These are phyloP conservation scores for Nidula niveotomentosa DNA, from an alignment of 1,284 basidiomycete genomes.

Conservation along the genomic window DNA sequence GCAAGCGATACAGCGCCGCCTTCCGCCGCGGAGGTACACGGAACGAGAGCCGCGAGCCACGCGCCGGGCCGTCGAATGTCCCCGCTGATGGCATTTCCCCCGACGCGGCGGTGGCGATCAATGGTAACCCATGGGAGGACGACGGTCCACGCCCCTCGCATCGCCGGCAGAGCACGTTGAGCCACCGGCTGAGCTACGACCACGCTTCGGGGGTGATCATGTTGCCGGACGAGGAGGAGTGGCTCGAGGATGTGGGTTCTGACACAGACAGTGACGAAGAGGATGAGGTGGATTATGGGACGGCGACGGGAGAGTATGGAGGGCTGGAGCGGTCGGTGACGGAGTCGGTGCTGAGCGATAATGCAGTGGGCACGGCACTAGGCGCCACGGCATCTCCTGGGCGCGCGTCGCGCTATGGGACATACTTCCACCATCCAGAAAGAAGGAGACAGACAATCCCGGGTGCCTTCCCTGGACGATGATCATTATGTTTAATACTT, in stretches of 20 bases:
- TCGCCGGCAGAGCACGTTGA: slow-evolving; percentile 20
- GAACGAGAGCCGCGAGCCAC: not conserved
- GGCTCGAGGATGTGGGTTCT: slow-evolving; percentile 54
- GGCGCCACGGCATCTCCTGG: too few species aligned
- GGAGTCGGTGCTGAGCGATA: not conserved
- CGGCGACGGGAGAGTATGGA: not conserved
- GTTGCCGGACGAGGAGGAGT: slow-evolving; percentile 75
- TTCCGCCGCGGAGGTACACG: not conserved
- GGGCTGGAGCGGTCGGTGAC: not conserved
- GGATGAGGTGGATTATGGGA: not conserved
- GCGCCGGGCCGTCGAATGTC: not conserved
- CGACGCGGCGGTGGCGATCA: slow-evolving; percentile 7
- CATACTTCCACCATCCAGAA: too few species aligned
- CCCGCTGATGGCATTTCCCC: slow-evolving; percentile 9
- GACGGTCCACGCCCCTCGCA: slow-evolving; percentile 11
- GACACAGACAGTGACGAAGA: slow-evolving; percentile 28
- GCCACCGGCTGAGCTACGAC: slow-evolving; percentile 74
- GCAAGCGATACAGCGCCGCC: slow-evolving; percentile 55
- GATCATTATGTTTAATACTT: too few species aligned
- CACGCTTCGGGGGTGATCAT: slow-evolving; percentile 82
- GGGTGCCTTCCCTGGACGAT: too few species aligned
- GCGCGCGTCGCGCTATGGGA: too few species aligned
- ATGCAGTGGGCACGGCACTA: not conserved
- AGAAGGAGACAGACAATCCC: too few species aligned
- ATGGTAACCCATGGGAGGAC: slow-evolving; percentile 59